Base-by-base conservation (phyloP, 805 yeast genomes). In the Cyberlindnera sargentensis region DNA sequence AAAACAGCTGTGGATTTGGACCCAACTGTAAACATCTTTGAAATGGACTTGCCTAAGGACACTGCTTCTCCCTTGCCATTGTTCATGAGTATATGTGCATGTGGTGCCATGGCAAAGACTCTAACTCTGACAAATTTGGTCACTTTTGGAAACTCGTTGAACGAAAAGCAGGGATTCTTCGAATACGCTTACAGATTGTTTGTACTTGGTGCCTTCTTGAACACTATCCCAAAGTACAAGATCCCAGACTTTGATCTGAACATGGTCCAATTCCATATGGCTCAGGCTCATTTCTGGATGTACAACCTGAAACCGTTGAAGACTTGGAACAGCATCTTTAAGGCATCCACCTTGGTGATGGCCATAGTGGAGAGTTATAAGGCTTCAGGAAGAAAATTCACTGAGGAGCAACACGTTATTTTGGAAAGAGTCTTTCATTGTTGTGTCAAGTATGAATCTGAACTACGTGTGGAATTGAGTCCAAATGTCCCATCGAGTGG, bases 401-500 rank as follows among this genome's bases (percentile, higher is more conserved):
- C 51, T 20, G 51, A 50, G 27, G 9, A 37, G 8, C 50, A 56
- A 31, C 46, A 46, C 34, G 34, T 45, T 29, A 31, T 50, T 2
- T 15, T 55, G 6, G 57, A 53, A 31, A 43, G 56, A 31, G 51
- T 52, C 0, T 56, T 56, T 42, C 51, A 53, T 36, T 47, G 52
- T 4, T 56, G 59, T 44, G 40, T 53, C 23, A 53, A 51, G 42
- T 55, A 50, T 31, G 59, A 56, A 35, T 50, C 51, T 31, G 61
- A 56, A 37, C 31, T 55, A 8, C 43, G 58, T 30, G 61, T 56
- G 5, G 59, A 55, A 39, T 36, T 56, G 6, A 47, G 58, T 4
- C 61, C 59, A 38, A 40, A 45, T n/a, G 41, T 56, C 2, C 59
- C 59, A 25, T 40, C 54, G 5, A 49, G 56, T 39, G 59, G 57